Evolutionary conservation across 2,329 filamentous ascomycete genomes (phyloP), one percentile per base, ranked within the genome.

Genomic region (Davidsoniella virescens): DNA sequence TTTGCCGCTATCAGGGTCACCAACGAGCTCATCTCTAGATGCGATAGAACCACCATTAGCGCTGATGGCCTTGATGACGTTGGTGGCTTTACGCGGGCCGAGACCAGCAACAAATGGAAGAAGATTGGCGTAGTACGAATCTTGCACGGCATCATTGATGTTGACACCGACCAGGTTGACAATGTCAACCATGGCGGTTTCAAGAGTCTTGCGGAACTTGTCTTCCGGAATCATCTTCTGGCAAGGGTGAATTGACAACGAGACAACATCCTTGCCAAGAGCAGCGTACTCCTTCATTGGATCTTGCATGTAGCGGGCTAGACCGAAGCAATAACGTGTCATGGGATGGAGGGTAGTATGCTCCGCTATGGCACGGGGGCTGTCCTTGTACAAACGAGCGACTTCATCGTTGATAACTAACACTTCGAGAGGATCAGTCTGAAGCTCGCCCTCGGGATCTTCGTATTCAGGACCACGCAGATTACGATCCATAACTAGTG

Each of bases 171-270:
- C 87, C 41, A 98, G 78, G 62, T 98, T 98, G 57, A 98, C 92
- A 75, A 94, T 94, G 62, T 98, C 92, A 9, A 98, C 90, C 78
- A 98, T 85, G 42, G 90, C 87, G n/a, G 85, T 93, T 60, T 98
- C 92, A 14, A 98, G 73, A 54, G 87, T 79, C 62, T 85, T 87
- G 55, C 82, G 69, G 38, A 98, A 72, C 67, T 94, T 88, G 37
- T 96, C 90, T 54, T 87, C 78, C 0, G 88, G 83, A 12, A 98
- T 73, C 26, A 95, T 75, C 54, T 88, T 83, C 63, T 98, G 92
- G 58, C 87, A 88, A 3, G 85, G 78, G 58, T 95, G 87, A 65
- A 95, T 95, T 17, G 80, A 76, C 54, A 98, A 75, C 1, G 90
- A 94, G 10, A 82, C 70, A 54, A 96, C 79, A 60, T 96, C 88